phyloP scores from a whole-genome alignment of 2,329 filamentous ascomycete genomes.

The Pezicula carpinea region DNA sequence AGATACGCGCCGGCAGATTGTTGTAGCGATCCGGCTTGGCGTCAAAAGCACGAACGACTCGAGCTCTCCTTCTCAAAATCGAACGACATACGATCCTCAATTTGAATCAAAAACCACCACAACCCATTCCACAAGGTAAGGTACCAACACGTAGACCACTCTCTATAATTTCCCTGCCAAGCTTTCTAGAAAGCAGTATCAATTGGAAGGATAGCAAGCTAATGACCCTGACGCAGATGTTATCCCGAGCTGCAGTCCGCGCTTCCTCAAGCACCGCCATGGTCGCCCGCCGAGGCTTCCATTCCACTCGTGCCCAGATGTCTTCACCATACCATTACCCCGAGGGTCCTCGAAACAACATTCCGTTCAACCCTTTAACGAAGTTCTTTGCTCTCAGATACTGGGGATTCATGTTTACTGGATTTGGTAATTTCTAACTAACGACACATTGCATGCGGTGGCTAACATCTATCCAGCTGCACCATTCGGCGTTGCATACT shows the following conservation, averaged over 20 bases:
- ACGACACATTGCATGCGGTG: not conserved
- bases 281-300: conserved; percentile 89
- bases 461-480: conserved; percentile 31
- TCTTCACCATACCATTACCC: conserved; percentile 96
- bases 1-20: not conserved
- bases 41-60: not conserved
- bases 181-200: conserved; percentile 9
- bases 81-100: conserved; percentile 11
- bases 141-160: not conserved
- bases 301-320: conserved; percentile 80
- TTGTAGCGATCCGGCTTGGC: conserved; percentile 4
- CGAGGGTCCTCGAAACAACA: conserved; percentile 89
- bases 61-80: conserved; percentile 12
- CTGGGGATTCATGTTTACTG: conserved; percentile 65
- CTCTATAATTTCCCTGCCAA: not conserved
- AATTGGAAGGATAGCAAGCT: conserved; percentile 34
- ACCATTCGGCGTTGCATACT: conserved; percentile 57
- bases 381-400: conserved; percentile 79
- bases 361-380: conserved; percentile 94
- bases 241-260: conserved; percentile 65
- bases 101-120: conserved; percentile 11
- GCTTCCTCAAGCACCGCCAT: conserved; percentile 57
- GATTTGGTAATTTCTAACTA: conserved; percentile 40
- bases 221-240: conserved; percentile 57
- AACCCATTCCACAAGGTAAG: conserved; percentile 20